phyloP scores from a whole-genome alignment of 805 yeast species.

The Metschnikowia chrysomelidarum region DNA sequence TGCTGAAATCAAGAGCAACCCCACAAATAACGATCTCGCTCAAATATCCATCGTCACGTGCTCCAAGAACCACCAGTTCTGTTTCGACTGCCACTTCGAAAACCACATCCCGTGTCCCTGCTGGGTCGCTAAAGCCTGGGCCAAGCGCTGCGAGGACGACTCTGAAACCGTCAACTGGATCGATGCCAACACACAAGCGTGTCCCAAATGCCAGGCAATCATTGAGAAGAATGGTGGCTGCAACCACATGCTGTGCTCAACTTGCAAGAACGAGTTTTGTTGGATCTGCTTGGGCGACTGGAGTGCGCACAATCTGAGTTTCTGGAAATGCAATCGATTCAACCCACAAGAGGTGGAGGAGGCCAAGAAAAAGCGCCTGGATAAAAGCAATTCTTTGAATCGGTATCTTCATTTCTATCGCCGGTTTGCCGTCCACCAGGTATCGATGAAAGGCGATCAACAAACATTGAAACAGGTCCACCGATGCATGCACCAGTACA shows the following conservation, averaged over 20 bases:
- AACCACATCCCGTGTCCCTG: slow-evolving; percentile 90
- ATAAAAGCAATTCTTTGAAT: slow-evolving; percentile 49
- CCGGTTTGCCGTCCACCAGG: slow-evolving; percentile 72
- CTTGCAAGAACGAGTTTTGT: slow-evolving; percentile 79
- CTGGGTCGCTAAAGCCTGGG: slow-evolving; percentile 64
- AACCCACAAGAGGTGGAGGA: slow-evolving; percentile 35
- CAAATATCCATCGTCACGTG: slow-evolving; percentile 71
- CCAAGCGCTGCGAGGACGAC: slow-evolving; percentile 77
- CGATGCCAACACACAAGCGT: slow-evolving; percentile 74
- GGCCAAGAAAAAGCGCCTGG: slow-evolving; percentile 40
- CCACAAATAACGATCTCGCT: slow-evolving; percentile 11
- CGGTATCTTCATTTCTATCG: slow-evolving; percentile 75
- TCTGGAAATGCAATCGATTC: slow-evolving; percentile 66
- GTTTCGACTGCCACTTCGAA: slow-evolving; percentile 71
- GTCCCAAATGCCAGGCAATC: slow-evolving; percentile 76
- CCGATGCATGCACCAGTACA: slow-evolving; percentile 59
- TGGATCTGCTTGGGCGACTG: slow-evolving; percentile 88
- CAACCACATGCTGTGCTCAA: slow-evolving; percentile 89
- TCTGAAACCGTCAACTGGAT: slow-evolving; percentile 90
- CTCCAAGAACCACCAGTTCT: slow-evolving; percentile 63
- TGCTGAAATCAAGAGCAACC: slow-evolving; percentile 4
- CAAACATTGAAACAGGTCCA: slow-evolving; percentile 63
- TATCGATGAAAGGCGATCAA: slow-evolving; percentile 70
- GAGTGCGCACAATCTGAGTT: slow-evolving; percentile 62
- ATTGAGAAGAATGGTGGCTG: slow-evolving; percentile 97